These are phyloP conservation scores for Blastomyces percursus DNA, from an alignment of 2,329 filamentous ascomycete species.

Conservation along the genomic window DNA sequence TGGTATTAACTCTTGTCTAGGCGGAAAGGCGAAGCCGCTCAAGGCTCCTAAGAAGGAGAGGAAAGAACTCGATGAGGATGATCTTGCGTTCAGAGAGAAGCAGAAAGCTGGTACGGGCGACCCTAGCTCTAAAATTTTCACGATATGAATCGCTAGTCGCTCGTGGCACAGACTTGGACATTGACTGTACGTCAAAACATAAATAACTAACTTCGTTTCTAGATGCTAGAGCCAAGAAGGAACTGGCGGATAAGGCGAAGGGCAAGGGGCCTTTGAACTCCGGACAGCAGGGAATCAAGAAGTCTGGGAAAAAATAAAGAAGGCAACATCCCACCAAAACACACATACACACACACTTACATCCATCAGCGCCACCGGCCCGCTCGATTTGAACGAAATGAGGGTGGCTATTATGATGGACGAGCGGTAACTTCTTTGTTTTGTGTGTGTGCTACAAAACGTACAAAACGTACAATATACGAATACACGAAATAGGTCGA, in stretches of 20 bases:
- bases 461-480: neutral
- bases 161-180: neutral
- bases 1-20: slow-evolving; percentile 33
- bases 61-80: slow-evolving; percentile 79
- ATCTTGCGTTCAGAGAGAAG: slow-evolving; percentile 72
- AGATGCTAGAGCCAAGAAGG: slow-evolving; percentile 81
- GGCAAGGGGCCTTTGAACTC: slow-evolving; percentile 83
- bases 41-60: slow-evolving; percentile 80
- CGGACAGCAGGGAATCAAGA: slow-evolving; percentile 86
- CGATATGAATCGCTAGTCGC: neutral
- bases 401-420: neutral
- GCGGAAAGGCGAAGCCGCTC: slow-evolving; percentile 72
- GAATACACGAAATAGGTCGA: neutral
- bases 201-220: slow-evolving; percentile 9
- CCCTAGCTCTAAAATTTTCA: neutral
- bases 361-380: neutral
- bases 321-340: neutral
- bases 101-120: slow-evolving; percentile 61
- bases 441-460: neutral
- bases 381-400: neutral
- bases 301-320: slow-evolving; percentile 90
- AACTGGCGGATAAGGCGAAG: slow-evolving; percentile 66
- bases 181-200: neutral
- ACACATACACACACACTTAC: neutral
- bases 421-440: neutral